A percentile compares a stretch with the other conserved stretches of the same genome.
Conservation (phyloP, 805 yeast species). For the Saccharomyces mikatae region DNA sequence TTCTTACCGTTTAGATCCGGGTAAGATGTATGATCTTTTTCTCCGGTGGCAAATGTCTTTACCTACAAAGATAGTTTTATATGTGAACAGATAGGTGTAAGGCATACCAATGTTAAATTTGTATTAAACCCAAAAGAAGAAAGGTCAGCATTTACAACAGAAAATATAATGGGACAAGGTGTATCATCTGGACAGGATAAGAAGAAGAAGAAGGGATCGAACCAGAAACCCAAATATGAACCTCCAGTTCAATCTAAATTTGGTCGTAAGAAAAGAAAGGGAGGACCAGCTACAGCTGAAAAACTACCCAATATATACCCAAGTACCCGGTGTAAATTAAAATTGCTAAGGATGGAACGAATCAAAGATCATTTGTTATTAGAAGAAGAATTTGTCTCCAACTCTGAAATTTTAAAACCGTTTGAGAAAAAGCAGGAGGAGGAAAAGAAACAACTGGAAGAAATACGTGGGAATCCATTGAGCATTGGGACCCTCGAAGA, state of each 20-base stretch:
- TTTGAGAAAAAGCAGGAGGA: slow-evolving; percentile 95
- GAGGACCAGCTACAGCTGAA: slow-evolving; percentile 75
- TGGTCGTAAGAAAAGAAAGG: slow-evolving; percentile 85
- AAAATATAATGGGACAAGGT: slow-evolving; percentile 30
- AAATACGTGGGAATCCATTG: slow-evolving; percentile 92
- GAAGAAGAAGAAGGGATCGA: slow-evolving; percentile 54
- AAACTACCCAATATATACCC: slow-evolving; percentile 86
- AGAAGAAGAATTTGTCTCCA: slow-evolving; percentile 93
- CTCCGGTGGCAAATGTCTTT: slow-evolving; percentile 3
- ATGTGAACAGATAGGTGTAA: too few species aligned
- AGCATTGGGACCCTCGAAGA: slow-evolving; percentile 95
- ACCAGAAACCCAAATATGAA: slow-evolving; percentile 92
- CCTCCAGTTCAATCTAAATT: slow-evolving; percentile 95
- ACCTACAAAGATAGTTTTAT: neutral
- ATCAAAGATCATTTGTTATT: slow-evolving; percentile 90
- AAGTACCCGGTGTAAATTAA: slow-evolving; percentile 86
- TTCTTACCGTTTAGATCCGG: neutral
- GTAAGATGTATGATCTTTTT: neutral
- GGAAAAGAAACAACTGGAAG: slow-evolving; percentile 91
- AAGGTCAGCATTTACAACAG: neutral
- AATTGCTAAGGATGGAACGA: slow-evolving; percentile 85
- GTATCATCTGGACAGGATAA: slow-evolving; percentile 29
- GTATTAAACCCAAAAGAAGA: neutral
- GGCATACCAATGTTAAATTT: neutral
- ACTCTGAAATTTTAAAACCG: slow-evolving; percentile 90